These are phyloP conservation scores for Amanita fuliginea DNA, from an alignment of 768 basidiomycete genomes.

Conservation along the genomic window DNA sequence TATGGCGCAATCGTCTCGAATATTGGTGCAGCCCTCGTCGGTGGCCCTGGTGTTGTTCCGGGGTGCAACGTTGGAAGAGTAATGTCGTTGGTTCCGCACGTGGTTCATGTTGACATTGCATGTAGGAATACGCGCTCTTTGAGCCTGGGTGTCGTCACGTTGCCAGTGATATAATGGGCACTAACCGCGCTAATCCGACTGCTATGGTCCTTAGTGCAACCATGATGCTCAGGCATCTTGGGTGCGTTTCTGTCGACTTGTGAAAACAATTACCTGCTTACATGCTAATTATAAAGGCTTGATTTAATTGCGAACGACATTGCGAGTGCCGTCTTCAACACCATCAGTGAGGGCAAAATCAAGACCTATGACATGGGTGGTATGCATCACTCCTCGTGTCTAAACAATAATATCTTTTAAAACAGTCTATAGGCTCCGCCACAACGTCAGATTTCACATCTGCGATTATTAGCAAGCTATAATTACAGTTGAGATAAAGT, in stretches of 20 bases:
- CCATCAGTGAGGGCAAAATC: slow-evolving; percentile 81
- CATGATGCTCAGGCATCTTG: slow-evolving; percentile 96
- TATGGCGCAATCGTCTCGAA: slow-evolving; percentile 98
- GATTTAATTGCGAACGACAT: slow-evolving; percentile 91
- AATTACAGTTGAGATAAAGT: slow-evolving; percentile 9
- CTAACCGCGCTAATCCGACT: slow-evolving; percentile 91
- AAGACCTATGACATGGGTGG: slow-evolving; percentile 95
- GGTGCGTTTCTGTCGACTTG: slow-evolving; percentile 35
- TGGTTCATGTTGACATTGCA: slow-evolving; percentile 5
- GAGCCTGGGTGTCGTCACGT: slow-evolving; percentile 98
- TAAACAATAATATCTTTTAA: slow-evolving; percentile 7
- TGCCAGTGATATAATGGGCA: slow-evolving; percentile 93
- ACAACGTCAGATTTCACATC: slow-evolving; percentile 94
- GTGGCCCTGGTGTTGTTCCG: slow-evolving; percentile 95
- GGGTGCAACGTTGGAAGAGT: slow-evolving; percentile 97
- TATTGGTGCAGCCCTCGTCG: slow-evolving; percentile 97
- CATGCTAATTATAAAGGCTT: slow-evolving; percentile 39
- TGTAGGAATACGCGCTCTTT: slow-evolving; percentile 90
- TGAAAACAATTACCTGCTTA: slow-evolving; percentile 9
- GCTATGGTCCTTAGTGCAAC: slow-evolving; percentile 96
- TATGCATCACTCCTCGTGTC: slow-evolving; percentile 24
- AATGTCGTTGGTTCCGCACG: slow-evolving; percentile 11
- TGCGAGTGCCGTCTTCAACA: slow-evolving; percentile 84
- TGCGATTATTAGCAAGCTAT: slow-evolving; percentile 79
- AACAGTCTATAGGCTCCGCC: slow-evolving; percentile 47